Conservation (phyloP, 306 rosid species). For the Canavalia gladiata region DNA sequence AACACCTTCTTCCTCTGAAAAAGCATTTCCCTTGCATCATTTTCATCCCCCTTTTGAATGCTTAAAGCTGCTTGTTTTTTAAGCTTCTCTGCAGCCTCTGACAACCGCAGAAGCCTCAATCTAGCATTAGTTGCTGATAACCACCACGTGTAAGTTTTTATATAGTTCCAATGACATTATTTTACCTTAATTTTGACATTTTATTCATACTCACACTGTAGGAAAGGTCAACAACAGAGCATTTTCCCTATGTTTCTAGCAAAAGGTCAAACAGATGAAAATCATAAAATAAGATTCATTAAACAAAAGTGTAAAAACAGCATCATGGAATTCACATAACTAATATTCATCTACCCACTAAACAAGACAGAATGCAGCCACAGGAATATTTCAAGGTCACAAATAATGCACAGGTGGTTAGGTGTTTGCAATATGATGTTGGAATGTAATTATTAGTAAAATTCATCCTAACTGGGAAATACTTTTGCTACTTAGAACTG, state of each 20-base stretch:
- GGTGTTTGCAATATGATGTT: too few relatives aligned
- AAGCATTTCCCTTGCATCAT: constrained; percentile 81
- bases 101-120: constrained; percentile 78
- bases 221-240: constrained; percentile 7
- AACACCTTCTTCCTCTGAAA: constrained; percentile 89
- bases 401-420: too few relatives aligned
- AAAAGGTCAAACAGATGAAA: neutral
- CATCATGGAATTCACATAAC: neutral
- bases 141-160: constrained; percentile 40
- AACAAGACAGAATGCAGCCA: constrained; percentile 8
- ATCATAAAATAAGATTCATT: constrained; percentile 5
- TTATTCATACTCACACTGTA: neutral
- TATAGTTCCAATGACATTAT: constrained; percentile 2
- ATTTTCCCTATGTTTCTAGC: neutral
- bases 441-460: too few relatives aligned
- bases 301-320: neutral
- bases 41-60: constrained; percentile 77
- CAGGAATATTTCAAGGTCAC: too few relatives aligned
- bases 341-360: neutral
- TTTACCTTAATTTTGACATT: neutral
- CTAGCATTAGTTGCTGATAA: constrained; percentile 87
- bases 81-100: constrained; percentile 97
- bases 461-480: too few relatives aligned
- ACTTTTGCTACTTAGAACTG: too few relatives aligned
- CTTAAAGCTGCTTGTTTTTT: constrained; percentile 78